A percentile compares a stretch with the other conserved stretches of the same genome.
Conservation (phyloP, 148 eudicot species). For the Vaccinium myrtillus region DNA sequence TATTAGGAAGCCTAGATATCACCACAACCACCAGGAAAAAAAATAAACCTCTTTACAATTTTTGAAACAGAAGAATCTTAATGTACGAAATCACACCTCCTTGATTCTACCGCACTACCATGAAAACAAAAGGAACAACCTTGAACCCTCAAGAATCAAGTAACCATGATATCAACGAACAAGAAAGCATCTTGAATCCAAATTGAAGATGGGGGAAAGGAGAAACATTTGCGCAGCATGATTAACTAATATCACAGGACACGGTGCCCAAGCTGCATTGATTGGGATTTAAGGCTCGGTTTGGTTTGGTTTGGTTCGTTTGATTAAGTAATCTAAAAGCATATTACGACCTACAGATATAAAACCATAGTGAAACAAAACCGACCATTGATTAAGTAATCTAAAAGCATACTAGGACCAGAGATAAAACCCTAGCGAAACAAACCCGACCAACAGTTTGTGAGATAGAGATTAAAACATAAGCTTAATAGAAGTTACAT, state of each 20-base stretch:
- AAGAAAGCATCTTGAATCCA: background rate
- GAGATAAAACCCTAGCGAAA: background rate
- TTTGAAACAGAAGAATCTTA: background rate
- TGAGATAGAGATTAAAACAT: background rate
- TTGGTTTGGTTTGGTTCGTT: too few relatives aligned
- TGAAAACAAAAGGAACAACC: background rate
- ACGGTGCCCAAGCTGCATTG: too few relatives aligned
- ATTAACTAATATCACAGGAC: background rate
- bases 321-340: too few relatives aligned
- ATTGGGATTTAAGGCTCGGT: too few relatives aligned
- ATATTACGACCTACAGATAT: too few relatives aligned
- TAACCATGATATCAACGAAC: background rate
- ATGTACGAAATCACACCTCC: background rate
- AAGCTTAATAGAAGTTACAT: background rate
- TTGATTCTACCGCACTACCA: background rate
- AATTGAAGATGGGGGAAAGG: too few relatives aligned
- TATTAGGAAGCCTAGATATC: too few relatives aligned
- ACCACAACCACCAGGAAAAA: background rate
- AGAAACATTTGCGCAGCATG: background rate
- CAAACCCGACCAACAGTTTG: background rate
- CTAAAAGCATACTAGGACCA: background rate
- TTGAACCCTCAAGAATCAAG: background rate
- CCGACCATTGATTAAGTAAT: too few relatives aligned
- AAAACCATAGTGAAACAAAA: too few relatives aligned
- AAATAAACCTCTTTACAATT: background rate